Evolutionary conservation across 768 basidiomycete species (phyloP).

Genomic region (Tephrocybe sp.): DNA sequence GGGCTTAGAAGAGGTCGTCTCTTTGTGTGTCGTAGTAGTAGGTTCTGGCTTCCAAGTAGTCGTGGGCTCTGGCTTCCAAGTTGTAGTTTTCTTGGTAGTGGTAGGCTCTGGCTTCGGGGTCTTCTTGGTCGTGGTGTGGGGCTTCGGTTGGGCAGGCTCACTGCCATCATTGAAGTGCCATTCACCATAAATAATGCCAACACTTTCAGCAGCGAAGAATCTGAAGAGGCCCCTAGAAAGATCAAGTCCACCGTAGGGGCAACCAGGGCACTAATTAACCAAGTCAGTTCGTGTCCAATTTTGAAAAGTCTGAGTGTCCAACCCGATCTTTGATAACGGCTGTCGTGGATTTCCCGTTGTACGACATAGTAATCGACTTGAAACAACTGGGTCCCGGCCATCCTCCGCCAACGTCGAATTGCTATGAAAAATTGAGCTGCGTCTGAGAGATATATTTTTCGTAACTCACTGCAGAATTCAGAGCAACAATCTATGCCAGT

Average conservation of each 20-base stretch:
- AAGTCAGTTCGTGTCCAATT: not conserved
- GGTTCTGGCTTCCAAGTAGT: constrained; percentile 16
- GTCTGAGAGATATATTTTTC: too few species aligned
- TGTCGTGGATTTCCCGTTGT: constrained; percentile 52
- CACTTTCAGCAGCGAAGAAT: constrained; percentile 40
- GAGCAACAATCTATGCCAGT: constrained; percentile 46
- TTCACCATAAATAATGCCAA: constrained; percentile 46
- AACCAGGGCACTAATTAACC: constrained; percentile 53
- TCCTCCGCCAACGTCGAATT: constrained; percentile 55
- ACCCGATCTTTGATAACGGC: constrained; percentile 30
- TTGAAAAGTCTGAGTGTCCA: not conserved
- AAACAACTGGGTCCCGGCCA: constrained; percentile 69
- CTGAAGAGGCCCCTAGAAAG: constrained; percentile 53
- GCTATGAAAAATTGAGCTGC: constrained; percentile 21
- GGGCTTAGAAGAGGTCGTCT: constrained; percentile 19
- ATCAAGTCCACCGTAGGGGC: constrained; percentile 58
- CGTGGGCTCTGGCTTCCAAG: constrained; percentile 16
- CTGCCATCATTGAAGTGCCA: constrained; percentile 43
- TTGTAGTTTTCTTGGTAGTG: constrained; percentile 14
- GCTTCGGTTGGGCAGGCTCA: constrained; percentile 17
- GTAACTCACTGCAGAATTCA: constrained; percentile 39
- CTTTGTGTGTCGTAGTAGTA: constrained; percentile 20
- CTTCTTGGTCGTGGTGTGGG: constrained; percentile 21
- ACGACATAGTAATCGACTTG: constrained; percentile 57
- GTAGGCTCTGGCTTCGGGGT: constrained; percentile 15